Evolutionary conservation across 1,284 basidiomycete genomes (phyloP), one percentile per base, ranked within the genome.

Genomic region (Apiotrichum mycotoxinovorans): DNA sequence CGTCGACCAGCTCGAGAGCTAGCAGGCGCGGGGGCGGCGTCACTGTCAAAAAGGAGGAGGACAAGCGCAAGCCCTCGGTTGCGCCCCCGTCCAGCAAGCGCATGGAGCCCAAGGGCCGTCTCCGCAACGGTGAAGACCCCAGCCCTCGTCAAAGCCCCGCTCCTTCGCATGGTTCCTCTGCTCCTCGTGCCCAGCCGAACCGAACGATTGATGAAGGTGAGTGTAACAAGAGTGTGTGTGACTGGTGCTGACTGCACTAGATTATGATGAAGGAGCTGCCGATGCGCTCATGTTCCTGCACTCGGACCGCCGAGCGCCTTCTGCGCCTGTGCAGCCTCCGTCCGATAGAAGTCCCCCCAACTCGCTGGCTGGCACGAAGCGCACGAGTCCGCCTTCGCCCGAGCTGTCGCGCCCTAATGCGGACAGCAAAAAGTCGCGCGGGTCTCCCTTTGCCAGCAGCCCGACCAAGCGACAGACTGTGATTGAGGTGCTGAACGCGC

Each of bases 251-350:
- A 46, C 27, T 30, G 18, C n/a, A 30, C n/a, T n/a, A 77, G 76
- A 78, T 50, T 78, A 78, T 54, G 76, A 78, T 62, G 76, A 76
- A 61, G 72, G 74, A 11, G 46, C 44, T 15, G 72, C 69, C 20
- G 75, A 76, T 54, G 76, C 76, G 35, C 63, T 78, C 20, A 75
- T 78, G 74, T 64, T 67, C 18, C 62, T 76, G n/a, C 70, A 72
- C 47, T 68, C 72, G 4, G 72, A 75, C 56, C 68, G 70, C 37
- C 52, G 60, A 4, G 46, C 56, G 34, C 51, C 58, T 3, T 44
- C 58, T 8, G 53, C 66, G 2, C 53, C 57, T 11, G 47, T 54
- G 50, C 52, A 44, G 43, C 60, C 50, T 52, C 60, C 15, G 38
- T 8, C 20, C 9, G 38, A 51, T 12, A 54, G 18, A 26, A 62